Evolutionary conservation across 2,329 filamentous ascomycete species (phyloP), one percentile per base, ranked within the genome.

Genomic region (Botrytis medusae): DNA sequence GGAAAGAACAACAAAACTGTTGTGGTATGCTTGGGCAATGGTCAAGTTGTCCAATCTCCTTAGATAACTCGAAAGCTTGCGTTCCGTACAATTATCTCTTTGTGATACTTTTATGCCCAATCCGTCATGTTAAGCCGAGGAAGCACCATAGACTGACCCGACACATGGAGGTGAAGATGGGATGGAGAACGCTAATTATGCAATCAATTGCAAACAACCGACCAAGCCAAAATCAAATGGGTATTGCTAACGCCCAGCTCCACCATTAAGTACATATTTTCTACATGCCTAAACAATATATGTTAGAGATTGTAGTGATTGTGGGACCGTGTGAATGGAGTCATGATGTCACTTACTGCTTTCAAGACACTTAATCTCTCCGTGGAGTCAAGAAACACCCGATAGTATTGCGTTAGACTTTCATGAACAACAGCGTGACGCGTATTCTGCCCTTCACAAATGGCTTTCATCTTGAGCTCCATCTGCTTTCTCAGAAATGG

Each of bases 401-500:
- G 90, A 69, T 91, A 90, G 82, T 98, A 99, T 84, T 96, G 93
- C 74, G 91, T 88, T 72, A 99, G 85, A 81, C 92, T 97, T 82
- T 97, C 91, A 72, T 90, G 87, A 60, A 99, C 87, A 64, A 99
- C 93, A 32, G 89, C 88, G 71, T 88, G 87, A 79, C 90, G 91
- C 48, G 91, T 93, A 76, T 90, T 92, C 69, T 89, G 90, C 40
- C 96, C 96, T 74, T 95, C 94, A 83, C 96, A 98, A 73, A 99
- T 98, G 73, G 93, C 93, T 81, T 95, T 96, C 95, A 99, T 98
- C 81, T 94, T 93, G 75, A 94, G 84, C 83, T 99, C 96, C 94
- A 98, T 98, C 86, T 99, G 94, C 83, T 98, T 98, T 73, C 96
- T 91, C 74, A 99, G 85, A 81, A 98, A 98, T 0, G 96, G 96